These are phyloP conservation scores for Dioscorea alata DNA, from an alignment of 106 monocot genomes.

Conservation along the genomic window DNA sequence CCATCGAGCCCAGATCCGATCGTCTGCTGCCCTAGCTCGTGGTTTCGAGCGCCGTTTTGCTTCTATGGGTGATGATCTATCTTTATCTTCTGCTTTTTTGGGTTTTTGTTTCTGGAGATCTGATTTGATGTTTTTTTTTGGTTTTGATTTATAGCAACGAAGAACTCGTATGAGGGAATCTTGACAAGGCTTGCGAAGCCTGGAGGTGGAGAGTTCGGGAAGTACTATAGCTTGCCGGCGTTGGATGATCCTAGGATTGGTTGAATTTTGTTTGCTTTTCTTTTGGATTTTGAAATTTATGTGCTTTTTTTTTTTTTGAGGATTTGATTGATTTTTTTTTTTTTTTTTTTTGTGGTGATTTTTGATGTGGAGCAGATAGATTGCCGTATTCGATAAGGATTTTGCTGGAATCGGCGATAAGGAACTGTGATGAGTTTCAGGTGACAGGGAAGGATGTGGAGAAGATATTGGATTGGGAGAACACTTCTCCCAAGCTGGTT, in stretches of 20 bases:
- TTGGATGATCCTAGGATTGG: constrained; percentile 84
- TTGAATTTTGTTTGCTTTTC: constrained; percentile 2
- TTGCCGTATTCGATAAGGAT: constrained; percentile 91
- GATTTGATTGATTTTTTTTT: not conserved
- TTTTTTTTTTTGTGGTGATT: not conserved
- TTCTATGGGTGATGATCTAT: constrained; percentile 29
- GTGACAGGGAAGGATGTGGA: constrained; percentile 88
- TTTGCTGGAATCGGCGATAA: constrained; percentile 88
- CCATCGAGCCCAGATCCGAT: constrained; percentile 23
- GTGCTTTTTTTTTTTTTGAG: not conserved
- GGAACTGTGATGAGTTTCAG: constrained; percentile 93
- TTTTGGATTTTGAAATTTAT: not conserved
- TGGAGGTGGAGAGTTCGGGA: constrained; percentile 70
- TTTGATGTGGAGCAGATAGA: constrained; percentile 40
- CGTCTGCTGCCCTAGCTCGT: constrained; percentile 27
- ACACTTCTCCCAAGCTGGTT: constrained; percentile 72
- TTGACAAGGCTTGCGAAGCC: constrained; percentile 63
- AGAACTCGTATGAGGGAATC: constrained; percentile 47
- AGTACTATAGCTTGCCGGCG: constrained; percentile 69
- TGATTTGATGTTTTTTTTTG: not conserved
- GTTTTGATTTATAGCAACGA: constrained; percentile 20
- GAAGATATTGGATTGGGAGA: constrained; percentile 97
- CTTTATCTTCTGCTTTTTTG: not conserved
- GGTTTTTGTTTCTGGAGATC: not conserved
- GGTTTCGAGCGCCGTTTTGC: constrained; percentile 37